Evolutionary conservation across 495 filamentous ascomycete species (phyloP).

Genomic region (Tetracladium setigerum): DNA sequence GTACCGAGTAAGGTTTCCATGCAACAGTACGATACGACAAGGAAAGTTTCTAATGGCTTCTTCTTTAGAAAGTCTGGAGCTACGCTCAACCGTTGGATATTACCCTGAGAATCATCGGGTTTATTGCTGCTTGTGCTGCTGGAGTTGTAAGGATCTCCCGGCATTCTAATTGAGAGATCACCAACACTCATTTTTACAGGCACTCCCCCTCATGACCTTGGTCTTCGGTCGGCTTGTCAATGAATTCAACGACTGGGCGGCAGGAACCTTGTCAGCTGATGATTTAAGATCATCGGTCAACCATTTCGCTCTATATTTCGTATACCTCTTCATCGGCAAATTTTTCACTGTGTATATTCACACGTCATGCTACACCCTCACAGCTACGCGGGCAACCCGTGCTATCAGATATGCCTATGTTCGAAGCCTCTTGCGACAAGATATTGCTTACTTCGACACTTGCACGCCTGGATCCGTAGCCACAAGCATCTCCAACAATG

Average conservation of each 20-base stretch:
- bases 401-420: background rate
- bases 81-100: background rate
- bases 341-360: conserved; percentile 2
- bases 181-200: no score
- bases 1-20: no score
- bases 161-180: no score
- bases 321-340: conserved; percentile 3
- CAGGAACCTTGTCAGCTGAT: background rate
- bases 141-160: no score
- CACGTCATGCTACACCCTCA: background rate
- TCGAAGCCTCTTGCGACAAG: background rate
- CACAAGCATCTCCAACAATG: background rate
- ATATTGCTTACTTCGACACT: background rate
- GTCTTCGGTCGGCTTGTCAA: background rate
- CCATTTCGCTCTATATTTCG: background rate
- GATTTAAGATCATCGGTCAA: background rate
- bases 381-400: background rate
- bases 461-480: background rate
- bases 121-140: background rate
- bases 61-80: no score
- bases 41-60: no score
- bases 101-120: background rate
- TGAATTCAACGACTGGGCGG: background rate
- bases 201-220: background rate
- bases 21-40: no score